A percentile compares a stretch with the other conserved stretches of the same genome.
Conservation (phyloP, 768 basidiomycete species). For the Tulasnella sp. region DNA sequence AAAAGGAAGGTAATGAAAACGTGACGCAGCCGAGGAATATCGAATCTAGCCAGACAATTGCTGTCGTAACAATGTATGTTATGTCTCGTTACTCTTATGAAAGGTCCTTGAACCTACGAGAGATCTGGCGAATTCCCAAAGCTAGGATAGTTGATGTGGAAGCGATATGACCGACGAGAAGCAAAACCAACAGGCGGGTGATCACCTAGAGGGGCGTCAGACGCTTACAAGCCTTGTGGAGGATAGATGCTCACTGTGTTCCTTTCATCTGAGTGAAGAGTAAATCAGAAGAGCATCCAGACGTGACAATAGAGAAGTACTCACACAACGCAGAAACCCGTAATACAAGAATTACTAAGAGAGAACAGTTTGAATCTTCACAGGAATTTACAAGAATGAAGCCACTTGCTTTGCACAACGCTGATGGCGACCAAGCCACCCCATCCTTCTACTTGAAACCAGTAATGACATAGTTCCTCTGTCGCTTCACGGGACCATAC, state of each 20-base stretch:
- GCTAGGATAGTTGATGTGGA: not conserved
- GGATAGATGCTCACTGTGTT: not conserved
- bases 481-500: not conserved
- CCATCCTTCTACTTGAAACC: constrained; percentile 5
- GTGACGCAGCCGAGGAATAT: constrained; percentile 1
- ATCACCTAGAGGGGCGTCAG: not conserved
- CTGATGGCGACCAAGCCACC: not conserved
- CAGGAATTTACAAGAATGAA: not conserved
- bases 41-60: not conserved
- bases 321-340: constrained; percentile 1
- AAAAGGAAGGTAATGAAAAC: not conserved
- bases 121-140: not conserved
- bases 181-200: not conserved
- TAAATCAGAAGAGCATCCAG: not conserved
- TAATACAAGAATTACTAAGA: constrained; percentile 3
- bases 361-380: not conserved
- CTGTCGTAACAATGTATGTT: not conserved
- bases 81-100: not conserved
- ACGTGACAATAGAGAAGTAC: not conserved
- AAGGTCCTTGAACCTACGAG: not conserved
- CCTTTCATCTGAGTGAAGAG: not conserved
- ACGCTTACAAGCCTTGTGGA: too few species aligned
- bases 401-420: constrained; percentile 1
- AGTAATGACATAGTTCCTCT: not conserved
- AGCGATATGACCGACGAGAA: not conserved